A percentile compares a stretch with the other conserved stretches of the same genome.
These are phyloP conservation scores for Pezicula carpinea DNA, from an alignment of 2,329 filamentous ascomycete genomes.

Conservation along the genomic window DNA sequence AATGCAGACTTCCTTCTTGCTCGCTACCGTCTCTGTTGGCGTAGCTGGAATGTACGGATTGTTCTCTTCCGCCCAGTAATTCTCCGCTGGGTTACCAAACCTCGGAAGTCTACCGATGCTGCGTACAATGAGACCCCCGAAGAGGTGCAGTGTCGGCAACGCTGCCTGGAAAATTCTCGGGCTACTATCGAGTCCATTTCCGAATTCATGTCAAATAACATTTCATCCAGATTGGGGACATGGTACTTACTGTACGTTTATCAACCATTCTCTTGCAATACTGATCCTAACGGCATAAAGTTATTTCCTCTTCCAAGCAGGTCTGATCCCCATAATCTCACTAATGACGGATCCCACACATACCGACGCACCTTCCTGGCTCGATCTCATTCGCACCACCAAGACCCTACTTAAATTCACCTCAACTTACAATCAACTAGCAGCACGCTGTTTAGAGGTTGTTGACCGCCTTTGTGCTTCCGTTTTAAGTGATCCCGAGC, in stretches of 20 bases:
- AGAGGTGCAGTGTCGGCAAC: slow-evolving; percentile 33
- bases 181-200: slow-evolving; percentile 36
- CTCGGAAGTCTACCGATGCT: slow-evolving; percentile 24
- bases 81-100: slow-evolving; percentile 31
- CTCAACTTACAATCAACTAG: slow-evolving; percentile 33
- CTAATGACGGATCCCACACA: slow-evolving; percentile 36
- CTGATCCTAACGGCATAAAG: slow-evolving; percentile 5
- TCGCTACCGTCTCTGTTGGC: slow-evolving; percentile 33
- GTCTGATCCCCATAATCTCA: slow-evolving; percentile 37
- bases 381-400: slow-evolving; percentile 31
- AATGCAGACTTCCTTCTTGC: slow-evolving; percentile 34
- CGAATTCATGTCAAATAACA: slow-evolving; percentile 34
- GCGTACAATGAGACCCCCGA: slow-evolving; percentile 29
- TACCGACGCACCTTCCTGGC: slow-evolving; percentile 21
- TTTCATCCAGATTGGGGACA: slow-evolving; percentile 35
- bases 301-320: slow-evolving; percentile 41
- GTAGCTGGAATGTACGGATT: slow-evolving; percentile 38
- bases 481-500: slow-evolving; percentile 16
- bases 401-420: slow-evolving; percentile 34
- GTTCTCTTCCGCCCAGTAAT: slow-evolving; percentile 38
- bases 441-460: slow-evolving; percentile 33
- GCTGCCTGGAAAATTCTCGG: slow-evolving; percentile 35
- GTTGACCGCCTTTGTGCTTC: slow-evolving; percentile 34
- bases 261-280: not conserved
- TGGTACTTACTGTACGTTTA: slow-evolving; percentile 36